phyloP scores from a whole-genome alignment of 371 early-diverging fungal species.

The Circinella umbellata region DNA sequence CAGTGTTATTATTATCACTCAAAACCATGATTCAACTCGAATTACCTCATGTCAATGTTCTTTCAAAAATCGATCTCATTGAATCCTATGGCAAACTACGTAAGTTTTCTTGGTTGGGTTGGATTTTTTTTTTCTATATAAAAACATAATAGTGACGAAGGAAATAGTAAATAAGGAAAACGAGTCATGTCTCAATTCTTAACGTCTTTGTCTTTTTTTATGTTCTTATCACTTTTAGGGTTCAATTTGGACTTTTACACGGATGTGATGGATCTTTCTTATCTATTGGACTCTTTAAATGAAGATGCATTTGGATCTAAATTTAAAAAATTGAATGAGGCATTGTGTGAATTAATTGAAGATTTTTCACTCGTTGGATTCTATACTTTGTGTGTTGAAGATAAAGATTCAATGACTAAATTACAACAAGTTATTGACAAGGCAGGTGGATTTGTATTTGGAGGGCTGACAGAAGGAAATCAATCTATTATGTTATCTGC shows the following conservation, averaged over 20 bases:
- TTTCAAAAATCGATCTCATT: constrained; percentile 95
- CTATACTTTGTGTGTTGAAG: constrained; percentile 86
- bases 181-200: too few species aligned
- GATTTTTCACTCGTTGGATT: constrained; percentile 92
- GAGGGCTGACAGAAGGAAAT: constrained; percentile 81
- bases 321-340: constrained; percentile 78
- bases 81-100: constrained; percentile 76
- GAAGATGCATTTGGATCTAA: constrained; percentile 70
- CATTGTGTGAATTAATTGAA: constrained; percentile 88
- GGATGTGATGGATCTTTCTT: constrained; percentile 88
- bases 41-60: constrained; percentile 94
- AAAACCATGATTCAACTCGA: constrained; percentile 94
- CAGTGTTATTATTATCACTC: constrained; percentile 84
- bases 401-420: constrained; percentile 82
- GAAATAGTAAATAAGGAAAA: too few species aligned
- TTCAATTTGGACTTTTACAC: constrained; percentile 95
- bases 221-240: constrained; percentile 31
- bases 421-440: constrained; percentile 86
- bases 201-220: too few species aligned
- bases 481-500: constrained; percentile 77
- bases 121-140: too few species aligned
- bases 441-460: constrained; percentile 92
- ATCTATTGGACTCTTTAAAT: constrained; percentile 77
- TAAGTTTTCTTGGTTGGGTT: constrained; percentile 29
- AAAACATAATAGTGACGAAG: too few species aligned